phyloP scores from a whole-genome alignment of 208 protist species.

The Trichomonas gallinae region DNA sequence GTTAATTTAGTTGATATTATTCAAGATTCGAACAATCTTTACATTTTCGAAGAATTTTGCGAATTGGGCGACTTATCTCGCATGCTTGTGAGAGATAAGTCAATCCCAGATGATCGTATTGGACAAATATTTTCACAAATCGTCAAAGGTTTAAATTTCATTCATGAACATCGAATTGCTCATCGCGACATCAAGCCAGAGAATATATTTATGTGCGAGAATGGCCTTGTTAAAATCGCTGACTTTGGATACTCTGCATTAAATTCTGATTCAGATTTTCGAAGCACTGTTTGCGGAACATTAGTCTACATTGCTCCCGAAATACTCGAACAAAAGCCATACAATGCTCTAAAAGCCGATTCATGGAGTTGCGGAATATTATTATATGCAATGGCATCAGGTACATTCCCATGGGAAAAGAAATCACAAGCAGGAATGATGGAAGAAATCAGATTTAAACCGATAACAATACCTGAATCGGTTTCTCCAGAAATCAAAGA shows the following conservation, averaged over 20 bases:
- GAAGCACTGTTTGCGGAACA: constrained; percentile 69
- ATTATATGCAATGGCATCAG: constrained; percentile 60
- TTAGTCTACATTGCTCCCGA: constrained; percentile 85
- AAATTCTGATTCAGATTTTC: constrained; percentile 68
- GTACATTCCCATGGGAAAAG: not conserved
- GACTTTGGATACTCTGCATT: constrained; percentile 90
- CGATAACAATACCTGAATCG: not conserved
- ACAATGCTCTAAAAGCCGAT: constrained; percentile 52
- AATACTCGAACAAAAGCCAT: constrained; percentile 52
- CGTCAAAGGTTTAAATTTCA: not conserved
- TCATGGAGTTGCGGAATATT: constrained; percentile 91
- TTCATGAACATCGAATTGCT: constrained; percentile 85
- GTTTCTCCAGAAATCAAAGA: not conserved
- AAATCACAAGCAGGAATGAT: not conserved
- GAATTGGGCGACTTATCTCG: not conserved
- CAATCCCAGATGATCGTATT: not conserved
- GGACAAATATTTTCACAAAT: not conserved
- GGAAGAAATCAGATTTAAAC: not conserved
- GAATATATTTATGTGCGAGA: constrained; percentile 75
- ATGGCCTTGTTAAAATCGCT: constrained; percentile 66
- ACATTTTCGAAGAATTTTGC: not conserved
- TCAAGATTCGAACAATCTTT: not conserved
- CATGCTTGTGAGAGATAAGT: not conserved
- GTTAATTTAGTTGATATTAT: not conserved
- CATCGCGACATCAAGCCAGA: constrained; percentile 70